Conservation (phyloP, 2,329 filamentous ascomycete species). For the Colletotrichum sublineola region DNA sequence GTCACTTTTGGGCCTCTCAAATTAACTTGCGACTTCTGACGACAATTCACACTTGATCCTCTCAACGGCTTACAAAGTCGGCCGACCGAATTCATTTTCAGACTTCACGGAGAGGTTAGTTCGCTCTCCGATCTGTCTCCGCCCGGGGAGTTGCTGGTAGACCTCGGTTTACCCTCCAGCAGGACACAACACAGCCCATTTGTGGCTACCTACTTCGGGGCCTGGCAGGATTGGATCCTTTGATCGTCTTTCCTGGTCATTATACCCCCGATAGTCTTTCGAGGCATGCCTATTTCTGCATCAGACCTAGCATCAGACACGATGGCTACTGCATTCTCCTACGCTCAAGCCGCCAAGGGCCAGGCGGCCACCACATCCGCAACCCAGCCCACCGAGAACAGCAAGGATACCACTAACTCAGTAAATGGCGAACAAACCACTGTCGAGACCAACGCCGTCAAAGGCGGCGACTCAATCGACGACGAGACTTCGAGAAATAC, state of each 20-base stretch:
- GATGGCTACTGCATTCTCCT: slow-evolving; percentile 81
- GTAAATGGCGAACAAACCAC: slow-evolving; percentile 37
- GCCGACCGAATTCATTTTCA: slow-evolving; percentile 11
- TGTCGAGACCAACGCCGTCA: slow-evolving; percentile 31
- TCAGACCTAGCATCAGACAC: slow-evolving; percentile 43
- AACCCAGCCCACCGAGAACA: slow-evolving; percentile 48
- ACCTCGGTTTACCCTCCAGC: slow-evolving; percentile 34
- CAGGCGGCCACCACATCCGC: slow-evolving; percentile 62
- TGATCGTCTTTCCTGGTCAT: slow-evolving; percentile 36
- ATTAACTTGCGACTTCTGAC: slow-evolving; percentile 1
- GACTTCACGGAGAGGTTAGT: slow-evolving; percentile 52
- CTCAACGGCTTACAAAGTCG: slow-evolving; percentile 12
- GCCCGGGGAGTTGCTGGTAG: slow-evolving; percentile 33
- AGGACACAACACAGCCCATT: slow-evolving; percentile 21
- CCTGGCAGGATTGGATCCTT: slow-evolving; percentile 39
- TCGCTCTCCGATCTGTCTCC: slow-evolving; percentile 51
- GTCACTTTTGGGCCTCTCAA: slow-evolving; percentile 7
- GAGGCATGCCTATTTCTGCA: slow-evolving; percentile 40
- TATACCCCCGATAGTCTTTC: slow-evolving; percentile 26
- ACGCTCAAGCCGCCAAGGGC: slow-evolving; percentile 95
- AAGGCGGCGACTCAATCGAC: slow-evolving; percentile 19
- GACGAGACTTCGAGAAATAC: slow-evolving; percentile 38
- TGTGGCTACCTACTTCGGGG: slow-evolving; percentile 33
- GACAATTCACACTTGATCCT: slow-evolving; percentile 17
- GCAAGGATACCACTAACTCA: slow-evolving; percentile 46